Evolutionary conservation across 257 asterid species (phyloP).

Genomic region (Cruciata laevipes): DNA sequence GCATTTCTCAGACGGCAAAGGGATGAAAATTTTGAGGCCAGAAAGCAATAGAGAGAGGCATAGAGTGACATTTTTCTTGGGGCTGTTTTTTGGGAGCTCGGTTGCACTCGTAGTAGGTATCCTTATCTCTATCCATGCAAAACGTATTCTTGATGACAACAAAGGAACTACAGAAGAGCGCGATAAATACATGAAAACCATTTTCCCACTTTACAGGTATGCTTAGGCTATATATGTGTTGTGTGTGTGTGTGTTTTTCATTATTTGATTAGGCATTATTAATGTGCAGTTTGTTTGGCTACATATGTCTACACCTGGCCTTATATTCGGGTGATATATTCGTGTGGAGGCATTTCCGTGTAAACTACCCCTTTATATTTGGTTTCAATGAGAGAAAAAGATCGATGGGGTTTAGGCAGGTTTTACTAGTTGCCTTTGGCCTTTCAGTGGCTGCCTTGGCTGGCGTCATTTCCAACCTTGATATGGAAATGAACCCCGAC

Average conservation of each 20-base stretch:
- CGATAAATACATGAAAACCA: constrained; percentile 45
- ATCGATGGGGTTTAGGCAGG: constrained; percentile 54
- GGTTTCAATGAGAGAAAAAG: constrained; percentile 65
- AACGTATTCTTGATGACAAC: constrained; percentile 34
- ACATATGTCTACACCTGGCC: constrained; percentile 64
- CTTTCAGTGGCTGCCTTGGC: constrained; percentile 55
- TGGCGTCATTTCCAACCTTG: constrained; percentile 58
- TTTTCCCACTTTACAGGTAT: constrained; percentile 84
- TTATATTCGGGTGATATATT: constrained; percentile 52
- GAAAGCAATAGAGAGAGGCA: constrained; percentile 58
- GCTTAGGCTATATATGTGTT: too few species aligned
- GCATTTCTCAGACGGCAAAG: constrained; percentile 77
- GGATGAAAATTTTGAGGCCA: constrained; percentile 57
- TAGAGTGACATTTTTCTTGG: constrained; percentile 58
- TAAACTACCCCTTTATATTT: constrained; percentile 74
- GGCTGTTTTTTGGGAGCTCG: constrained; percentile 70
- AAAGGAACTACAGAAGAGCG: constrained; percentile 15
- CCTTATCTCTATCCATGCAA: constrained; percentile 34
- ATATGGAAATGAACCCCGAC: constrained; percentile 64
- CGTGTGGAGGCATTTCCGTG: constrained; percentile 61
- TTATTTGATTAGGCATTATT: background rate
- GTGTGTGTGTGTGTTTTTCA: background rate
- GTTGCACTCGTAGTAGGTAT: constrained; percentile 53
- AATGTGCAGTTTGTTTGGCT: constrained; percentile 55
- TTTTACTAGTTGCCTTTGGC: constrained; percentile 70